Evolutionary conservation across 495 filamentous ascomycete genomes (phyloP), one percentile per base, ranked within the genome.

Genomic region (Echria macrotheca): DNA sequence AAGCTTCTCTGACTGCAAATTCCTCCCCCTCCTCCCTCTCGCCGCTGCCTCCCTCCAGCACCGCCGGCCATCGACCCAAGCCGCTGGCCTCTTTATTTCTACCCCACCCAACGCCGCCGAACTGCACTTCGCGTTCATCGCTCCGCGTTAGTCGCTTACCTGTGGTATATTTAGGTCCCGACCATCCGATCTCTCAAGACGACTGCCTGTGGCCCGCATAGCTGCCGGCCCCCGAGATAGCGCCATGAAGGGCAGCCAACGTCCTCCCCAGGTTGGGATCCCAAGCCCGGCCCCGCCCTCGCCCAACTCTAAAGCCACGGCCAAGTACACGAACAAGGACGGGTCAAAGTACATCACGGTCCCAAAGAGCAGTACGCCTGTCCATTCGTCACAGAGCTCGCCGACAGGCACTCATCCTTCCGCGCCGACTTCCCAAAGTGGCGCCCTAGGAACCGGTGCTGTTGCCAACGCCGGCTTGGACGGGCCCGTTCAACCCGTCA

Each of bases 261-360:
- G 71, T 58, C 70, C 71, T 40, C 64, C 70, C 37, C 61, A 68
- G 43, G 52, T 62, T 42, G 63, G 70, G 47, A 54, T 61, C 24
- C 51, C 60, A 39, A 45, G 55, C 45, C 52, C 60, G 12, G 58
- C 68, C 36, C 55, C 66, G 8, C 60, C 64, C 26, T 69, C 69
- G 25, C 69, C 72, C 5, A 62, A 57, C 29, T 51, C 68, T 15
- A 76, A 74, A 58, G 47, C 60, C 45, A 77, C 77, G 6, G 72
- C 76, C 1, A 81, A 78, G 43, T 80, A 80, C 54, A 76, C 76
- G 25, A 84, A 82, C 61, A 84, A 83, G 59, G 80, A 84, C 69
- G 81, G 80, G 32, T 81, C 80, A 24, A 83, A 84, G 67, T 79
- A 77, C 60, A 83, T 83, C 55, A 82, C 78, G 26, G 76, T 83